Base-by-base conservation (phyloP, 257 asterid species). In the Hygrophila difformis region DNA sequence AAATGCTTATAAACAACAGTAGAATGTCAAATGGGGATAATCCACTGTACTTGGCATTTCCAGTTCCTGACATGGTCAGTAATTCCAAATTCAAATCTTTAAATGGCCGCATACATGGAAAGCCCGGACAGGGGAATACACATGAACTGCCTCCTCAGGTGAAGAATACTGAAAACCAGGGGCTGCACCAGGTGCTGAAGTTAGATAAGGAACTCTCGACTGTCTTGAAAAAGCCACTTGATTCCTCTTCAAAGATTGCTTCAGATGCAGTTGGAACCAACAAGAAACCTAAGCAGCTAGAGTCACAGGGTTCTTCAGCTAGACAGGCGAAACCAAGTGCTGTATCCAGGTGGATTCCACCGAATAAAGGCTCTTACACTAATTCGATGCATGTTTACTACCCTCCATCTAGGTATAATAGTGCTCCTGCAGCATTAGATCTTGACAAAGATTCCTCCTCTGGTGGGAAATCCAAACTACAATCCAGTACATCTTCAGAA, bases 321-420 rank as follows among this genome's bases (percentile, higher is more conserved):
- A 78, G 96, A 66, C 70, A 36, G 62, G 97, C 94, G 42, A 86
- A 91, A 66, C 76, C 94, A 34, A 78, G 57, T 75, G 73, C 87
- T 51, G 89, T 75, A 34, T 87, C 99, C 42, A 75, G 79, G 75
- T 91, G 99, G 99, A 82, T 86, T 54, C 97, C 97, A 50, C 6
- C 93, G 36, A 91, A 86, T 71, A 91, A 86, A 78, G 95, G 95
- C 42, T 87, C 96, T 49, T 83, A 86, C 74, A 76, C 85, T 51
- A 79, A 78, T 75, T 86, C 95, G 45, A 83, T 91, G 97, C 99
- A 86, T 69, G 88, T 86, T 34, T 71, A 79, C 51, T 81, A 86
- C 71, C 97, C 95, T 43, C 97, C 95, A 18, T 68, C 95, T 57
- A 76, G 94, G 60, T 62, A 80, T 71, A 83, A 86, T 62, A 91